phyloP scores from a whole-genome alignment of 176 grass and related monocot species.

The Raddia guianensis region DNA sequence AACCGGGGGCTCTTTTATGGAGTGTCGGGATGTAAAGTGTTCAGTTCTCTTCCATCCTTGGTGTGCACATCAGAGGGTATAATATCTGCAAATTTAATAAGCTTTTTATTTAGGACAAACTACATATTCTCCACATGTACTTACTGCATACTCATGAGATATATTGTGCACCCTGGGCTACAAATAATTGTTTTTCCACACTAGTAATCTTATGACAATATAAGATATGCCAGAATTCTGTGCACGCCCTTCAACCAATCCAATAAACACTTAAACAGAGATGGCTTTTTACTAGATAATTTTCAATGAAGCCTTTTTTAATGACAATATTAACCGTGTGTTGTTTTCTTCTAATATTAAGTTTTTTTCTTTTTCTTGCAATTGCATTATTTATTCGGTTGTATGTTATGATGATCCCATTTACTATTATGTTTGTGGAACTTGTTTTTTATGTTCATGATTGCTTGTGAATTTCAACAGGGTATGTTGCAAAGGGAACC shows the following conservation, averaged over 20 bases:
- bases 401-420: conserved; percentile 1
- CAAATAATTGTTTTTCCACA: conserved; percentile 11
- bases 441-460: conserved; percentile 26
- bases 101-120: background rate
- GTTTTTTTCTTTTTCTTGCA: background rate
- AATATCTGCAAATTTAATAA: conserved; percentile 10
- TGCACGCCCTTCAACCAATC: background rate
- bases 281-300: conserved; percentile 22
- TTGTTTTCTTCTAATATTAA: conserved; percentile 5
- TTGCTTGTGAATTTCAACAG: conserved; percentile 47
- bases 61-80: conserved; percentile 93
- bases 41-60: conserved; percentile 85
- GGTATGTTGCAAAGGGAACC: conserved; percentile 89
- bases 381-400: conserved; percentile 8
- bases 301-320: conserved; percentile 7
- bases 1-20: conserved; percentile 77
- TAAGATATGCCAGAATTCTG: background rate
- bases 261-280: background rate
- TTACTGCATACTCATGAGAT: conserved; percentile 14
- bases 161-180: conserved; percentile 23
- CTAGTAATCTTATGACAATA: background rate
- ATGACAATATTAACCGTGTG: conserved; percentile 13
- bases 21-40: conserved; percentile 78
- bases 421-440: conserved; percentile 2
- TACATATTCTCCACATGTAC: conserved; percentile 21